Base-by-base conservation (phyloP, 768 basidiomycete species). In the Termitomyces sp. region DNA sequence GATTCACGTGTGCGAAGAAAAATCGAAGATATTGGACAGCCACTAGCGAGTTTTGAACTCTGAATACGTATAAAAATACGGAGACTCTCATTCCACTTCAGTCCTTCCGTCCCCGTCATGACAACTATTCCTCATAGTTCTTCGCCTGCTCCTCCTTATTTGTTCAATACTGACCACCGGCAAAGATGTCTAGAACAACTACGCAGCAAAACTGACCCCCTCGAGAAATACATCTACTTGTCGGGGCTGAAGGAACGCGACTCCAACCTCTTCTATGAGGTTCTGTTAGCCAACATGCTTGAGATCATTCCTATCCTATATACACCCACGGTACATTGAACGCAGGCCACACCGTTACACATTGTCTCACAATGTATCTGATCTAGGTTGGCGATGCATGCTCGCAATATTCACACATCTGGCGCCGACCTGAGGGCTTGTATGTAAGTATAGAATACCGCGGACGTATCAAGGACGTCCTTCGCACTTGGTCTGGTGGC, bases 141-240 rank as follows among this genome's bases (percentile, higher is more conserved):
- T 55, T 44, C 45, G 6, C 28, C 54, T 22, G 48, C 68, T 34
- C 65, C 84, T 26, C 81, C 82, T 15, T 73, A 75, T 59, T 70
- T 84, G 54, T 63, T 69, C 48, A 65, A 65, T 51, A 78, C 78
- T 32, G 75, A 81, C 65, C 84, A 85, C 60, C 74, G 72, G 34
- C 76, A 78, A 55, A 75, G 84, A 58, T 81, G 80, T 64, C 75
- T 85, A 2, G 68, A 65, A 3, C 84, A 85, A 65, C 70, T 85
- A 19, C 79, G 82, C 54, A 77, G 80, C 62, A 86, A 85, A 68
- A 55, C 69, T 1, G 69, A 71, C 53, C 70, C 76, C 22, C 74
- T 89, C 48, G 84, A 88, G 56, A 83, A 87, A 65, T 86, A 90
- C 69, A 84, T 87, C 58, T 88, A 82, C 66, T 77, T 90, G 56